phyloP scores from a whole-genome alignment of 106 monocot genomes.

The Dendrobium nobile region DNA sequence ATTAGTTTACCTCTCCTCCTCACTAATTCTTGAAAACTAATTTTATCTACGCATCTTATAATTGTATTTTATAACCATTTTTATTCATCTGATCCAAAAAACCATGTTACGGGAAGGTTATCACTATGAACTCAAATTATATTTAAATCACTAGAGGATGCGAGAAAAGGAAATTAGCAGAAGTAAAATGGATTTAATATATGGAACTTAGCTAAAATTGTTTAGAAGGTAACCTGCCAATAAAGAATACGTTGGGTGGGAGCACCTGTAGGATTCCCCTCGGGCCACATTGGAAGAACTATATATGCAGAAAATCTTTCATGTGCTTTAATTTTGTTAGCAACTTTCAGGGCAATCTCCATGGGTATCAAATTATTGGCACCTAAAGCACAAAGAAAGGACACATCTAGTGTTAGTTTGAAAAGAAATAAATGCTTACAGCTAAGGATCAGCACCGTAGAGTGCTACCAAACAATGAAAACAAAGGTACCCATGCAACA shows the following conservation, averaged over 20 bases:
- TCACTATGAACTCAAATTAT: neutral
- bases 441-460: neutral
- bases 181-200: neutral
- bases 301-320: slow-evolving; percentile 92
- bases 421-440: neutral
- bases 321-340: slow-evolving; percentile 77
- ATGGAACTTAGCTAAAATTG: slow-evolving; percentile 2
- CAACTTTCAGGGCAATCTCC: slow-evolving; percentile 93
- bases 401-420: neutral
- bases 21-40: neutral
- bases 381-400: slow-evolving; percentile 35
- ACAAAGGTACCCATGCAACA: neutral
- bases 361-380: slow-evolving; percentile 93
- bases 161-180: neutral
- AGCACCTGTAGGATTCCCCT: slow-evolving; percentile 76
- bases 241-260: slow-evolving; percentile 76
- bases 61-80: neutral
- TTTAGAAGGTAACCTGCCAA: slow-evolving; percentile 54
- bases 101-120: neutral
- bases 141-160: neutral
- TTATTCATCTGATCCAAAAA: neutral
- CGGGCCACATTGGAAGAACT: slow-evolving; percentile 96
- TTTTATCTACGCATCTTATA: neutral
- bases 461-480: neutral
- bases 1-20: neutral